Percentiles rank a stretch among this genome's conserved stretches.
Evolutionary conservation across 169 alveolate species (phyloP).

Genomic region (Pseudocohnilembus persalinus): DNA sequence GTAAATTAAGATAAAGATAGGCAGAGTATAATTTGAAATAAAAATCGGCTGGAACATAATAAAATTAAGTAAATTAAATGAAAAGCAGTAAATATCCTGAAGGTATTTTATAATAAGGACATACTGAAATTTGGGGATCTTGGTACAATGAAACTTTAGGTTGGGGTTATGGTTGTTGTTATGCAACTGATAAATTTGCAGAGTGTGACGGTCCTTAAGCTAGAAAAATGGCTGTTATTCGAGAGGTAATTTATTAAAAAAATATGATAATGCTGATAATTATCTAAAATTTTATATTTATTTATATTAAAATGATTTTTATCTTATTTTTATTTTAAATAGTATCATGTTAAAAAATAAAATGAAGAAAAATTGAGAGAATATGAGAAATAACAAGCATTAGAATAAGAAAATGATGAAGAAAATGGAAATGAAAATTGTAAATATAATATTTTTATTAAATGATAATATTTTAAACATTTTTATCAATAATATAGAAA

Average conservation of each 20-base stretch:
- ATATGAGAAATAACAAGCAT: background rate
- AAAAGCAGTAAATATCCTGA: conserved; percentile 51
- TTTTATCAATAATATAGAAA: too few species aligned
- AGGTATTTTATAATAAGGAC: conserved; percentile 50
- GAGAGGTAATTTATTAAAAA: conserved; percentile 34
- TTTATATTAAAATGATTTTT: too few species aligned
- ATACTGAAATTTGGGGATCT: conserved; percentile 63
- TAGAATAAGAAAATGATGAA: background rate
- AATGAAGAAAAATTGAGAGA: background rate
- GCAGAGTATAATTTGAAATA: background rate
- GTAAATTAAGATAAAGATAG: background rate
- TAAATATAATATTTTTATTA: too few species aligned
- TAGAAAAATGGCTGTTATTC: conserved; percentile 30
- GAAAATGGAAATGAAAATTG: too few species aligned
- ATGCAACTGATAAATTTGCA: conserved; percentile 35
- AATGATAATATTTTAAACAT: too few species aligned
- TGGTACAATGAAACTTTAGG: conserved; percentile 60
- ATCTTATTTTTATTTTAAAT: too few species aligned
- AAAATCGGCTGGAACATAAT: background rate
- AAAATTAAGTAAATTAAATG: conserved; percentile 19
- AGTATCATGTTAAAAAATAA: background rate
- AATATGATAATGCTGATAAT: background rate
- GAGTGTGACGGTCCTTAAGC: conserved; percentile 61
- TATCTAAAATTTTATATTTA: background rate
- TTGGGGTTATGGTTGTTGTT: conserved; percentile 74